Base-by-base conservation (phyloP, 805 yeast species). In the Wickerhamiella vanderwaltii region DNA sequence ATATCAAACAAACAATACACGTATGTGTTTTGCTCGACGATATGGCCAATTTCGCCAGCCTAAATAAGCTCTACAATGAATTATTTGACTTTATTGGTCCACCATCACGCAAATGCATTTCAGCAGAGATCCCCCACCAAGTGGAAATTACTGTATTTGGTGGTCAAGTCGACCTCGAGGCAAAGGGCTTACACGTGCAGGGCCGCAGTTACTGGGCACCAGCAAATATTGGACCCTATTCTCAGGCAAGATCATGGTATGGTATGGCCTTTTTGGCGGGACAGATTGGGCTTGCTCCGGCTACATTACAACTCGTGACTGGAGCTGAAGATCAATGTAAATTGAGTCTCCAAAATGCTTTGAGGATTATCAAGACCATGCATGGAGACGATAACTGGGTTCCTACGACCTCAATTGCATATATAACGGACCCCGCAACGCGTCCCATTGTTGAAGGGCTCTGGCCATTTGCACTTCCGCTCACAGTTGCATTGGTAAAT, bases 141-240 rank as follows among this genome's bases (percentile, higher is more conserved):
- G 54, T 78, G 5, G 80, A 75, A 51, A 55, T 87, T 7, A 82
- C 95, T 0, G 75, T 79, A 12, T 63, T 71, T 11, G 69, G 71
- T 0, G 31, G 29, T 2, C 32, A 29, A 9, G 26, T 6, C 4
- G 55, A 50, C 34, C 38, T 36, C 7, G 43, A 43, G 3, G 38
- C 44, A 4, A 41, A 42, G 23, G 95, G 97, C 0, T 63, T 88
- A 12, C 97, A 91, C 54, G 85, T 91, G 6, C 88, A 91, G 52
- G 86, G 96, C 1, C 68, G 87, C 45, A 86, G 96, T 30, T 87
- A 82, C 57, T 91, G 98, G 98, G 97, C 96, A 0, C 98, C 98
- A 0, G 88, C 94, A 28, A 91, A 91, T 51, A 91, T 91, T 35
- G 98, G 98, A 0, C 98, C 98, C 0, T 91, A 91, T 56, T 88